Base-by-base conservation (phyloP, 352 stramenopile species). In the Thalassiosira pacifica region DNA sequence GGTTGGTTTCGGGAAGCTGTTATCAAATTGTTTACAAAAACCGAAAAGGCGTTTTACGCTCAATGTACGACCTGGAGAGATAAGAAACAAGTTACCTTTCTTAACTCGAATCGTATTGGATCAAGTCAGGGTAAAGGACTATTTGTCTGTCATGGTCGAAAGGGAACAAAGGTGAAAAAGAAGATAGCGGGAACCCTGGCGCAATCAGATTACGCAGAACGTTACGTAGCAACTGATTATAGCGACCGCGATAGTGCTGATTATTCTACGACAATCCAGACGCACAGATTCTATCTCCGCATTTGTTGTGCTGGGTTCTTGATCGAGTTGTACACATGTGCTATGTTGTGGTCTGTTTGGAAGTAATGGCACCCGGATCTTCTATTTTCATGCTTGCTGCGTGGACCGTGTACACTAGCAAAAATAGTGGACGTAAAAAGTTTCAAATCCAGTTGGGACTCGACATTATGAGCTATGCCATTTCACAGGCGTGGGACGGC, bases 391-490 rank as follows among this genome's bases (percentile, higher is more conserved):
- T 24, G 45, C 6, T 13, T 48, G 5, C 4, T 22, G 6, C 10
- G 45, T 57, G 45, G 45, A 57, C 5, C 4, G 5, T 22, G n/a
- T 57, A 57, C 16, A 24, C 19, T 18, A 24, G 2, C 26, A 77
- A 68, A 37, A 71, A 77, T 19, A 18, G 60, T 37, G 66, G 55
- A 22, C 2, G 65, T 55, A 8, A 53, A 22, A 29, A 72, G 0
- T 83, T 77, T 55, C 76, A 83, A 26, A 77, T 83, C 57, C 53
- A 76, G 55, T 27, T 83, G 6, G 76, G 32, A 6, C 11, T 70
- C 29, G 48, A 59, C 13, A 6, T 76, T 27, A 45, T 83, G 76
- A 76, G 53, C 24, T 59, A 65, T 66, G 76, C 27, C 19, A 83
- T 83, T 26, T 19, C 1, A 10, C n/a, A 27, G 8, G 65, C 55